Evolutionary conservation across 495 filamentous ascomycete genomes (phyloP), one percentile per base, ranked within the genome.

Genomic region (Penicillium paxilli): DNA sequence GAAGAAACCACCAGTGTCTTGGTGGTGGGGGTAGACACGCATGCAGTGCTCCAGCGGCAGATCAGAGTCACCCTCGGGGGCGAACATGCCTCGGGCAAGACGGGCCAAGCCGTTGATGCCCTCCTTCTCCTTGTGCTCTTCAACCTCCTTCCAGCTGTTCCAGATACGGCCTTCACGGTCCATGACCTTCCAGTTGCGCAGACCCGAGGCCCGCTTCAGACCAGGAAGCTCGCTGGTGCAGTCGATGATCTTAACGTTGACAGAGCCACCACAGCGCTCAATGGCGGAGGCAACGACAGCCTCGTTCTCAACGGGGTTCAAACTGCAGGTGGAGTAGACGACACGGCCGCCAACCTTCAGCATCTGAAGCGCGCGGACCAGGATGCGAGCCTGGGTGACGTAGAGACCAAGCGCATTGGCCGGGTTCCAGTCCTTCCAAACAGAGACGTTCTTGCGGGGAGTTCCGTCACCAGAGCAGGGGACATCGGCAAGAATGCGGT

Each of bases 231-330:
- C 80, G 52, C 87, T 78, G 64, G 81, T 86, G 76, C 87, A 92
- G 62, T 96, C 90, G 41, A 98, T 64, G 40, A 99, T 84, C 44
- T 83, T 76, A 30, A 98, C 88, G 61, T 93, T 95, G 21, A 82
- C 80, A 2, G 83, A 65, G 8, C 94, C 94, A 54, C 94, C 94
- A 62, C 92, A 98, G 37, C 92, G 83, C 54, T 91, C 88, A 60
- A 98, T 96, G 4, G 95, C 93, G 45, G 73, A 77, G 2, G 88
- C 80, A 51, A 98, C 73, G 19, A 98, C 91, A n/a, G 95, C 88
- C 75, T 98, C 94, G 64, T 98, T 96, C 69, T 98, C 94, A 20
- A 98, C 80, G 0, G 94, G 93, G 70, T 97, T 98, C 88, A 98
- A 88, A 69, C 90, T 95, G 77, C 94, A 98, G 14, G 94, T 98